phyloP scores from a whole-genome alignment of 1,284 basidiomycete species.

The Filobasidium uniguttulatum region DNA sequence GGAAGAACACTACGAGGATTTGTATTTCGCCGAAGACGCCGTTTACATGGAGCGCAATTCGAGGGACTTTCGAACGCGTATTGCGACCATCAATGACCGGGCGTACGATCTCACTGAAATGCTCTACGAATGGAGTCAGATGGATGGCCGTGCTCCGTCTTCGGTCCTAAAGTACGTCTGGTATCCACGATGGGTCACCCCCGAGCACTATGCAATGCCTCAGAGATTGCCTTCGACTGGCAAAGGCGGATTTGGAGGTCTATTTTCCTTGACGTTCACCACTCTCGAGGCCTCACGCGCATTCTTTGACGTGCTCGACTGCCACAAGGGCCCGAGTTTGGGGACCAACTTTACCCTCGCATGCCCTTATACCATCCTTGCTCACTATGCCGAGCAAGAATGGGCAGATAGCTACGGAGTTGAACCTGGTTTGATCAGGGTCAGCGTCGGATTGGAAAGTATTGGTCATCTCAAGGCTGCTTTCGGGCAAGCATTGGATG shows the following conservation, averaged over 20 bases:
- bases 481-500: conserved; percentile 55
- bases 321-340: conserved; percentile 81
- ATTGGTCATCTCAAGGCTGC: conserved; percentile 46
- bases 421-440: conserved; percentile 66
- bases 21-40: conserved; percentile 81
- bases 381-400: conserved; percentile 78
- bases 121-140: conserved; percentile 49
- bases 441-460: conserved; percentile 85
- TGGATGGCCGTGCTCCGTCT: conserved; percentile 16
- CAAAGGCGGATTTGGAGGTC: conserved; percentile 68
- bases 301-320: conserved; percentile 76
- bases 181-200: conserved; percentile 75
- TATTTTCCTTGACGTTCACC: conserved; percentile 84
- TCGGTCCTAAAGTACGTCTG: conserved; percentile 67
- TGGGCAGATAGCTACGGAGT: conserved; percentile 86
- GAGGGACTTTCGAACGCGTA: conserved; percentile 70
- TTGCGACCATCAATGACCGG: conserved; percentile 67
- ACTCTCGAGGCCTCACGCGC: conserved; percentile 52
- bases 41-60: conserved; percentile 97
- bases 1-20: conserved; percentile 61
- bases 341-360: conserved; percentile 95
- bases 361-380: conserved; percentile 84
- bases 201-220: conserved; percentile 57
- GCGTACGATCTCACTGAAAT: conserved; percentile 68
- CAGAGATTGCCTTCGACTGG: conserved; percentile 29